Conservation (phyloP, 2,329 filamentous ascomycete genomes). For the Bipolaris cookei region DNA sequence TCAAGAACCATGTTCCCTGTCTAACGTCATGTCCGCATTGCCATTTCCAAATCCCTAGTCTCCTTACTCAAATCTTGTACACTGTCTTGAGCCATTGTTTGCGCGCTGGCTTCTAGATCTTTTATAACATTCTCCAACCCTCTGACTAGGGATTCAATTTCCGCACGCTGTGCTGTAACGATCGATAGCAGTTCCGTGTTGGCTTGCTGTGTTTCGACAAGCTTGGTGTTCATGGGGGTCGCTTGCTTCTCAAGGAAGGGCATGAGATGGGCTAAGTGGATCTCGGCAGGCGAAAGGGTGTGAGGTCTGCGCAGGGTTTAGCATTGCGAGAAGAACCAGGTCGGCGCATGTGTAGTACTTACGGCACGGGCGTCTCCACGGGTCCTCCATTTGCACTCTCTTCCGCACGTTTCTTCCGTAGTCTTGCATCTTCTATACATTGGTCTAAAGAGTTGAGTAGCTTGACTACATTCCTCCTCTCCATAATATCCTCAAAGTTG, state of each 20-base stretch:
- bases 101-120: constrained; percentile 61
- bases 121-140: constrained; percentile 62
- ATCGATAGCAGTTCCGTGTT: constrained; percentile 61
- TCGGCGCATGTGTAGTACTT: constrained; percentile 37
- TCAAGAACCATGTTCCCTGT: neutral
- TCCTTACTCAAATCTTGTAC: constrained; percentile 46
- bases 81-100: constrained; percentile 49
- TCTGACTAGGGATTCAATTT: constrained; percentile 63
- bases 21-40: constrained; percentile 42
- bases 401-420: constrained; percentile 56
- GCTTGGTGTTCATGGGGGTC: constrained; percentile 56
- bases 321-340: neutral
- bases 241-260: constrained; percentile 62
- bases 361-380: constrained; percentile 53
- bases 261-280: constrained; percentile 65
- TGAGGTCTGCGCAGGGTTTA: constrained; percentile 56
- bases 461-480: constrained; percentile 62
- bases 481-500: constrained; percentile 67
- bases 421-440: constrained; percentile 64
- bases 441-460: constrained; percentile 67
- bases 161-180: constrained; percentile 60
- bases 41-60: constrained; percentile 44
- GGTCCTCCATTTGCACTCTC: constrained; percentile 45
- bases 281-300: constrained; percentile 61
- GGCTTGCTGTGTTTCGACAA: constrained; percentile 58